Percentiles rank a stretch among this genome's conserved stretches.
Evolutionary conservation across 352 stramenopile genomes (phyloP).

Genomic region (Pythium brachiatum): DNA sequence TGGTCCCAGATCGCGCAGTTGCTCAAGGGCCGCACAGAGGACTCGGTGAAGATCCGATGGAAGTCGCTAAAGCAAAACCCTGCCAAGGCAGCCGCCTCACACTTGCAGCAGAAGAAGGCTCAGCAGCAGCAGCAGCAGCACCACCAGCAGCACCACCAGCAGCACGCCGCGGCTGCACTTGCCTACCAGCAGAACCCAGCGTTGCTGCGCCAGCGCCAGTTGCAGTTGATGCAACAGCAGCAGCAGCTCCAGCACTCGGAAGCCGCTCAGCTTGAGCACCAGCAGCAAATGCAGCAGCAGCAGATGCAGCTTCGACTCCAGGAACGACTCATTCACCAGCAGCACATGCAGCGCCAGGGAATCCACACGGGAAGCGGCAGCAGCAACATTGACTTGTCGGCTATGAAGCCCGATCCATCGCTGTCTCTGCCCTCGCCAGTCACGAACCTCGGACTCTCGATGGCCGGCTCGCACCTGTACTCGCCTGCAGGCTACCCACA

Average conservation of each 20-base stretch:
- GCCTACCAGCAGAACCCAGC: constrained; percentile 55
- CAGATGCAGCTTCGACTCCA: constrained; percentile 43
- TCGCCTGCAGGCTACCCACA: constrained; percentile 9
- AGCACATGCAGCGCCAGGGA: constrained; percentile 23
- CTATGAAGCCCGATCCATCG: constrained; percentile 31
- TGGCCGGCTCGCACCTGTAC: constrained; percentile 27
- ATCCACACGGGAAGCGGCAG: constrained; percentile 11
- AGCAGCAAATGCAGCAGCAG: constrained; percentile 69
- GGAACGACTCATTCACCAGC: constrained; percentile 27
- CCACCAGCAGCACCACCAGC: constrained; percentile 32
- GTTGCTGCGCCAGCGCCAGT: constrained; percentile 63
- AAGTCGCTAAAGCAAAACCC: constrained; percentile 88
- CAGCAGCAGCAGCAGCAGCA: constrained; percentile 51
- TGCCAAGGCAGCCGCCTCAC: constrained; percentile 66
- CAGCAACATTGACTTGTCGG: constrained; percentile 5
- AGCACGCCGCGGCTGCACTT: constrained; percentile 39
- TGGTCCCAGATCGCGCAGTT: constrained; percentile 96
- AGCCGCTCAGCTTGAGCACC: constrained; percentile 59
- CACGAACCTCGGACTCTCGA: constrained; percentile 20
- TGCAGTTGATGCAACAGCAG: constrained; percentile 73
- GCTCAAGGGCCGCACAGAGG: constrained; percentile 87
- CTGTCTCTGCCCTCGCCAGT: constrained; percentile 18
- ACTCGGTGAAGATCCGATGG: constrained; percentile 94
- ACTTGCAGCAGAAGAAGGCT: constrained; percentile 78
- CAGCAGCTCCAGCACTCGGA: constrained; percentile 65